Evolutionary conservation across 2,329 filamentous ascomycete species (phyloP).

Genomic region (Xylaria sp.): DNA sequence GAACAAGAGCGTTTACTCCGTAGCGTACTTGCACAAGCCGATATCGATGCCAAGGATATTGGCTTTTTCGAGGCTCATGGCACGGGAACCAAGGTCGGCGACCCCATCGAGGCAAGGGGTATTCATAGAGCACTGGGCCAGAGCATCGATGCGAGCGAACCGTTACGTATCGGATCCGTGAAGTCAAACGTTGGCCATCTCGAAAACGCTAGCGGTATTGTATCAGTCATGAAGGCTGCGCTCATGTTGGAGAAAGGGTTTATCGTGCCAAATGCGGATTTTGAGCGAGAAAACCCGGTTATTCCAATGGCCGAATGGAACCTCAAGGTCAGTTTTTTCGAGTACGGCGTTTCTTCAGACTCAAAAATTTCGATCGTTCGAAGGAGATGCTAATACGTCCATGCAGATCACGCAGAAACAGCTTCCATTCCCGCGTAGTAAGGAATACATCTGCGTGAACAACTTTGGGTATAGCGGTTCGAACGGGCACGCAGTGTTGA

Average conservation of each 20-base stretch:
- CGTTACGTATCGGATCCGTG: constrained; percentile 22
- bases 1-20: constrained; percentile 22
- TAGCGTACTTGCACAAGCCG: constrained; percentile 20
- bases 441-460: constrained; percentile 35
- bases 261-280: constrained; percentile 47
- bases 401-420: constrained; percentile 22
- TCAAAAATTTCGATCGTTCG: neutral
- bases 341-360: neutral
- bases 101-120: constrained; percentile 24
- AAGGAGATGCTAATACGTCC: constrained; percentile 5
- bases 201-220: constrained; percentile 44
- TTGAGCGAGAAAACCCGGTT: constrained; percentile 40
- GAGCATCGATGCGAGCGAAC: constrained; percentile 1
- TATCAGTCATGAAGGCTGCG: constrained; percentile 44
- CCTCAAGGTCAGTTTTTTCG: constrained; percentile 20
- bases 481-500: constrained; percentile 39
- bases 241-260: constrained; percentile 47
- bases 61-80: constrained; percentile 27
- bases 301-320: constrained; percentile 31
- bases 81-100: constrained; percentile 25
- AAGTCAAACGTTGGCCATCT: constrained; percentile 33
- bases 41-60: constrained; percentile 17
- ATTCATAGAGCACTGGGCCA: constrained; percentile 20
- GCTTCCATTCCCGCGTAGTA: constrained; percentile 25
- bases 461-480: constrained; percentile 42